These are phyloP conservation scores for Lodderomyces jiufengensis DNA, from an alignment of 1,139 yeast species.

Conservation along the genomic window DNA sequence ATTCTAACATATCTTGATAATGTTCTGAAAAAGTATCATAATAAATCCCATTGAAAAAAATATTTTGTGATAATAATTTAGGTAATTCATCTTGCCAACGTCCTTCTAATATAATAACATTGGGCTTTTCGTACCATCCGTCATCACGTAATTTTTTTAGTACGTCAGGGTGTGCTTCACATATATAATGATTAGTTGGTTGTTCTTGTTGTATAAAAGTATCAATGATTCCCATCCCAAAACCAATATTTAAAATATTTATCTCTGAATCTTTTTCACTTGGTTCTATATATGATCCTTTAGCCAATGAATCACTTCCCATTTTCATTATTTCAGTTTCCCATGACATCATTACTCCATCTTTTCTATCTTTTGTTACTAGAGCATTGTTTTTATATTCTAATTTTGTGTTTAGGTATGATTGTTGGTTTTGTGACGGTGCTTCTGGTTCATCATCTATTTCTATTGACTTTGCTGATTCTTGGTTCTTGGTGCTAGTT, in stretches of 20 bases:
- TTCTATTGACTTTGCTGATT: slow-evolving; percentile 3
- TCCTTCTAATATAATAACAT: slow-evolving; percentile 76
- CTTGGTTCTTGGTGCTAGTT: too few species aligned
- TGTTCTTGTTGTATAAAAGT: slow-evolving; percentile 56
- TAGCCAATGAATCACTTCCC: slow-evolving; percentile 69
- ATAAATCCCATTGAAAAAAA: slow-evolving; percentile 84
- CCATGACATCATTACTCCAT: slow-evolving; percentile 99
- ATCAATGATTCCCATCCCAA: slow-evolving; percentile 96
- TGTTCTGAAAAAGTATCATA: slow-evolving; percentile 94
- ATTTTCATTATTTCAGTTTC: slow-evolving; percentile 77
- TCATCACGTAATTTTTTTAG: slow-evolving; percentile 59
- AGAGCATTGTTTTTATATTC: slow-evolving; percentile 70
- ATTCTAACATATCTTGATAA: slow-evolving; percentile 75
- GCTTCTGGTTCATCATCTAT: slow-evolving; percentile 30
- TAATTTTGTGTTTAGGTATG: slow-evolving; percentile 64
- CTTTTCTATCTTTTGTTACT: slow-evolving; percentile 67
- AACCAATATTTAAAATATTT: slow-evolving; percentile 77
- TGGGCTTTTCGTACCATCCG: slow-evolving; percentile 80
- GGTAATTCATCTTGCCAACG: slow-evolving; percentile 88
- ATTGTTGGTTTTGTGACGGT: slow-evolving; percentile 61
- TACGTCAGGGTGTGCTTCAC: slow-evolving; percentile 96
- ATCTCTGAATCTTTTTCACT: slow-evolving; percentile 37
- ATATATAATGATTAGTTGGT: slow-evolving; percentile 77
- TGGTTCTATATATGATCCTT: slow-evolving; percentile 24
- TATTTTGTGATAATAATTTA: slow-evolving; percentile 55